Evolutionary conservation across 345 rosid species (phyloP), one percentile per base, ranked within the genome.

Genomic region (Hirschfeldia incana): DNA sequence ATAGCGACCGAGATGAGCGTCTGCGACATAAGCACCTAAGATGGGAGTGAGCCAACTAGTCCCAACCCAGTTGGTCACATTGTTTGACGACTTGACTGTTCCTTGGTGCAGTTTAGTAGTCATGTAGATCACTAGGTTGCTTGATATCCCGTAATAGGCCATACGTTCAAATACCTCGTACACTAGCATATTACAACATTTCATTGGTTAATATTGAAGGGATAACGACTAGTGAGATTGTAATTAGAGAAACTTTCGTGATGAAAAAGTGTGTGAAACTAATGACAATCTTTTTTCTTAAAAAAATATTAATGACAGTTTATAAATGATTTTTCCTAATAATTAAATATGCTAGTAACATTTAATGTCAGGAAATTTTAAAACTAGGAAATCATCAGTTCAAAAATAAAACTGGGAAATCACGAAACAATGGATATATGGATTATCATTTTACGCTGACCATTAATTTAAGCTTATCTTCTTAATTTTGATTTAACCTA

Each of bases 21-120:
- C 99, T 0, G 97, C 99, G 0, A 95, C 75, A 34, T 93, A 95
- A 3, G 99, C 99, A 5, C 99, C 97, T 29, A 93, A 72, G 73
- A 93, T 73, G 0, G 99, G 98, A 36, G 94, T 90, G 79, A 93
- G 78, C 93, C 92, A 93, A 44, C 83, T 78, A 37, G 97, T 89
- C 51, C 99, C 99, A 1, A 87, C 97, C 97, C 97, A 95, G 70
- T 93, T 91, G 78, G 99, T 95, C 34, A 95, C 99, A 46, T 93
- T 93, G 29, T 95, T 93, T 42, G 97, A 76, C 2, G 99, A 95
- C 75, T 75, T 78, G 57, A 95, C 99, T 0, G 97, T 93, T 8
- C 97, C 97, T 75, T 95, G 88, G 32, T 87, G 94, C 67, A 95
- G 89, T 84, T 83, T 90, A 37, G 76, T 87, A 0, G 99, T 89